Conservation (phyloP, 179 eudicot genomes). For the Dionaea muscipula region DNA sequence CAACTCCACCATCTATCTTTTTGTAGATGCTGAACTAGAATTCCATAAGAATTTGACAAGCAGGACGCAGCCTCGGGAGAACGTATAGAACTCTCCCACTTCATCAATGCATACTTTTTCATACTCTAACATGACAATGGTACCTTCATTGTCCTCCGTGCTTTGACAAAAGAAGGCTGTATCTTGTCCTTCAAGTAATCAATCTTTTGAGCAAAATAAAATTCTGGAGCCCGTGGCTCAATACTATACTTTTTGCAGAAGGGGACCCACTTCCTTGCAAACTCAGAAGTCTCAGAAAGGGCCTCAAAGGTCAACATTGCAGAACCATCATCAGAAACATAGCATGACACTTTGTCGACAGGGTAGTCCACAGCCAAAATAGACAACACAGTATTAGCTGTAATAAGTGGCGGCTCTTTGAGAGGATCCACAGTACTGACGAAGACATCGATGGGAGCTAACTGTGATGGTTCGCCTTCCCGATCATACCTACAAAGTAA, state of each 20-base stretch:
- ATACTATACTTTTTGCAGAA: conserved; percentile 73
- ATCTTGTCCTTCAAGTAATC: conserved; percentile 72
- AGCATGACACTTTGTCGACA: conserved; percentile 76
- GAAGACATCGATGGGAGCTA: conserved; percentile 71
- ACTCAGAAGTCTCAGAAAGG: conserved; percentile 77
- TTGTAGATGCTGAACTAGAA: too few species aligned
- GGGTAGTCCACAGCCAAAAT: conserved; percentile 82
- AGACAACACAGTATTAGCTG: conserved; percentile 77
- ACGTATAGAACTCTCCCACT: too few species aligned
- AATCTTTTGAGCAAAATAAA: conserved; percentile 64
- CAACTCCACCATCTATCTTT: too few species aligned
- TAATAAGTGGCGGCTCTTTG: conserved; percentile 72
- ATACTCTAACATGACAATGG: background rate
- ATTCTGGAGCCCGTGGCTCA: conserved; percentile 87
- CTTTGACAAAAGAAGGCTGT: conserved; percentile 81
- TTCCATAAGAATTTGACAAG: too few species aligned
- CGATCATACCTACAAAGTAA: conserved; percentile 45
- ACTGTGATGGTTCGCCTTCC: conserved; percentile 78
- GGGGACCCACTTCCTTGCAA: conserved; percentile 82
- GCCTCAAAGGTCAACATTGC: conserved; percentile 81
- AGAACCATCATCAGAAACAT: conserved; percentile 87
- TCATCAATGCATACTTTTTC: background rate
- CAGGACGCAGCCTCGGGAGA: too few species aligned
- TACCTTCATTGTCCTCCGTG: conserved; percentile 83
- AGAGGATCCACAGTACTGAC: conserved; percentile 82